Evolutionary conservation across 1,284 basidiomycete genomes (phyloP).

Genomic region (Fomitopsis palustris): DNA sequence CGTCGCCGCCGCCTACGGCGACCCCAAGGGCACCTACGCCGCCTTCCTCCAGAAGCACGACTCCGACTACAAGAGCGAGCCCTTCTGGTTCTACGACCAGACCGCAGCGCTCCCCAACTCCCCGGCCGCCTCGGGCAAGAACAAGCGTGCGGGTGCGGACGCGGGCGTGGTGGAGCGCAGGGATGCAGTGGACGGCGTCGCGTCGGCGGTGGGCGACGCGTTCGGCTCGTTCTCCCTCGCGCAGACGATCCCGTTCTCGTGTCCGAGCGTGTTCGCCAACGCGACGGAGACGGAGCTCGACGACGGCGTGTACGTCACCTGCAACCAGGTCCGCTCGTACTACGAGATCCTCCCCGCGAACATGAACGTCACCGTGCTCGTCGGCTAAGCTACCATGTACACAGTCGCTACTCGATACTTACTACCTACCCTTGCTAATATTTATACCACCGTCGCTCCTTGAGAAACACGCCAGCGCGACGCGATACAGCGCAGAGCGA

Average conservation of each 20-base stretch:
- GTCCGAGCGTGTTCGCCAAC: constrained; percentile 39
- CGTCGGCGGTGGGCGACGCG: background rate
- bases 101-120: constrained; percentile 26
- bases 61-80: constrained; percentile 34
- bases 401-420: no score
- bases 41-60: constrained; percentile 44
- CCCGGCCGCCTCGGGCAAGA: constrained; percentile 19
- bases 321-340: constrained; percentile 40
- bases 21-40: constrained; percentile 49
- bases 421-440: background rate
- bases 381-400: background rate
- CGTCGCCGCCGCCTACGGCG: constrained; percentile 52
- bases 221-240: constrained; percentile 6
- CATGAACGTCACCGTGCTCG: background rate
- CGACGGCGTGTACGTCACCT: constrained; percentile 44
- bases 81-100: constrained; percentile 56
- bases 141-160: constrained; percentile 14
- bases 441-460: background rate
- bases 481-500: background rate
- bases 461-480: background rate
- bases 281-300: constrained; percentile 41
- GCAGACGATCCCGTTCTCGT: constrained; percentile 31
- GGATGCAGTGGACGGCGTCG: background rate
- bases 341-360: constrained; percentile 25
- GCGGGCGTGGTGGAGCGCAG: background rate